Percentiles rank a stretch among this genome's conserved stretches.
Conservation (phyloP, 164 flowering plant species). For the Berberis thunbergii region DNA sequence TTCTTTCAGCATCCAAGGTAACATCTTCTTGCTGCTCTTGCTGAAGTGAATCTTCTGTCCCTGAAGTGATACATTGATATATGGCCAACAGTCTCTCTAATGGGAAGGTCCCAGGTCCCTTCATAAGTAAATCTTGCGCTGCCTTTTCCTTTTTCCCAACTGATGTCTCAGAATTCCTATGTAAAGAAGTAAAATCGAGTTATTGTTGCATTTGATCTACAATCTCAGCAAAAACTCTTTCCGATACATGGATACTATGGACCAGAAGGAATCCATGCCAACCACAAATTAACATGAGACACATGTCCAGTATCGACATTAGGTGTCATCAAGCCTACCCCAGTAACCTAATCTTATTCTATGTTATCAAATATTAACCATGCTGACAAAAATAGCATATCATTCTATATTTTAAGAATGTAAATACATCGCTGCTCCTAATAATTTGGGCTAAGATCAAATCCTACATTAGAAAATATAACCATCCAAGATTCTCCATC, state of each 20-base stretch:
- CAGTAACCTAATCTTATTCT: too few species aligned
- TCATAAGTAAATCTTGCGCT: slow-evolving; percentile 69
- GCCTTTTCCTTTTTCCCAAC: slow-evolving; percentile 56
- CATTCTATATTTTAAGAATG: too few species aligned
- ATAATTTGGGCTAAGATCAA: neutral
- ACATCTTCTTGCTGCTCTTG: slow-evolving; percentile 33
- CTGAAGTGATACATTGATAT: slow-evolving; percentile 81
- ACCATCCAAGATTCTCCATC: neutral
- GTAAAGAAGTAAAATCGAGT: neutral
- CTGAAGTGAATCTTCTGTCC: slow-evolving; percentile 37
- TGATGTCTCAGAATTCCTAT: slow-evolving; percentile 59
- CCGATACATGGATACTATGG: too few species aligned
- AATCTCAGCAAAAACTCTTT: neutral
- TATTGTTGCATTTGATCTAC: neutral
- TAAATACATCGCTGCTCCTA: too few species aligned
- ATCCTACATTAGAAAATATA: neutral
- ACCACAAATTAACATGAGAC: too few species aligned
- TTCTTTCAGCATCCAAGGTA: slow-evolving; percentile 19
- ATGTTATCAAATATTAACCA: too few species aligned
- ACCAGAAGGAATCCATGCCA: too few species aligned
- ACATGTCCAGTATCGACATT: too few species aligned
- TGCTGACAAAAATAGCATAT: too few species aligned
- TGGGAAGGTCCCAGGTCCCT: slow-evolving; percentile 94
- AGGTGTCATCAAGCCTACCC: too few species aligned
- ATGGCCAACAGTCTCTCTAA: slow-evolving; percentile 89